Evolutionary conservation across 225 moss, liverwort and hornwort genomes (phyloP).

Genomic region (Physcomitrellopsis africana): DNA sequence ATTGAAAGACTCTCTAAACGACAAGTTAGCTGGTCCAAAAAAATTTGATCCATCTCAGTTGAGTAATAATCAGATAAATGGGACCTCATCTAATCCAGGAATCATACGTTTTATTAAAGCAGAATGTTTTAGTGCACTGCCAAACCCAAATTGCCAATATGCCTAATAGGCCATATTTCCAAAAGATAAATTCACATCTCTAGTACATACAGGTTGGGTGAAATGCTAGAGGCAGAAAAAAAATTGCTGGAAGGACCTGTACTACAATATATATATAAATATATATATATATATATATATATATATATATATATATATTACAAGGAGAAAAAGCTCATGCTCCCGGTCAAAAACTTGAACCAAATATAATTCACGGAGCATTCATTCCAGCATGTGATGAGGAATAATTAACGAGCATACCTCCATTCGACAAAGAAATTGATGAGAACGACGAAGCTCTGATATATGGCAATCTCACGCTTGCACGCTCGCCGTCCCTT

Average conservation of each 20-base stretch:
- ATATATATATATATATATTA: not conserved
- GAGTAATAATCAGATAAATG: not conserved
- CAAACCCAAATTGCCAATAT: too few relatives aligned
- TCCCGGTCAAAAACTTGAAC: not conserved
- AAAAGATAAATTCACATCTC: too few relatives aligned
- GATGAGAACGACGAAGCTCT: slow-evolving; percentile 35
- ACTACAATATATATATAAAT: too few relatives aligned
- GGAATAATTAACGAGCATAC: slow-evolving; percentile 21
- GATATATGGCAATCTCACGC: slow-evolving; percentile 23
- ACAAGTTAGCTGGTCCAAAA: not conserved
- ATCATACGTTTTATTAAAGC: too few relatives aligned
- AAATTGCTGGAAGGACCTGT: too few relatives aligned
- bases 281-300: too few relatives aligned
- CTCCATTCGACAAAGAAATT: slow-evolving; percentile 18
- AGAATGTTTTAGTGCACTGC: too few relatives aligned
- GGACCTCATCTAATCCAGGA: not conserved
- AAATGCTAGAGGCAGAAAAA: too few relatives aligned
- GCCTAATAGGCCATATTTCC: too few relatives aligned
- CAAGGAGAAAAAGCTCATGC: not conserved
- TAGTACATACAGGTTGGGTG: not conserved
- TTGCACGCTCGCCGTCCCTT: slow-evolving; percentile 15
- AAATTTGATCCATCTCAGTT: not conserved
- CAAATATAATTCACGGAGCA: not conserved
- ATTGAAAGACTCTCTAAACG: not conserved
- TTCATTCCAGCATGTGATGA: not conserved